phyloP scores from a whole-genome alignment of 2,329 filamentous ascomycete species.

The Claviceps paspali region DNA sequence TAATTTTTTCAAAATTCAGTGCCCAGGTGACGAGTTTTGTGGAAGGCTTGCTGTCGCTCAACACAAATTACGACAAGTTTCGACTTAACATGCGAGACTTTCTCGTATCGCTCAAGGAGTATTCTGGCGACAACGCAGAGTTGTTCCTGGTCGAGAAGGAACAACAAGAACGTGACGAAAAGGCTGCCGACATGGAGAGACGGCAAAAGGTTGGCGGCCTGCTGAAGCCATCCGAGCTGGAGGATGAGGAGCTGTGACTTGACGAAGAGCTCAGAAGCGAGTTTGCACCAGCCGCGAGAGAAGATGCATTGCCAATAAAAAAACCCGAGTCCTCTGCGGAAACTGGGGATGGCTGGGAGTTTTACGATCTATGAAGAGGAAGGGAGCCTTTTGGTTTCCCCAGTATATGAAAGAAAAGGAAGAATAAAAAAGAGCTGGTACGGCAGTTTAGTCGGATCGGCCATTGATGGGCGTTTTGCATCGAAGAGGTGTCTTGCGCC shows the following conservation, averaged over 20 bases:
- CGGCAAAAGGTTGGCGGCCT: slow-evolving; percentile 90
- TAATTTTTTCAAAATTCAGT: slow-evolving; percentile 28
- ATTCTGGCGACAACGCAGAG: slow-evolving; percentile 87
- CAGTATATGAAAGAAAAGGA: no score
- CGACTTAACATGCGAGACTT: slow-evolving; percentile 93
- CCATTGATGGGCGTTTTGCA: not conserved
- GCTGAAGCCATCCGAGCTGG: slow-evolving; percentile 93
- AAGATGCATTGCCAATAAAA: slow-evolving; percentile 10
- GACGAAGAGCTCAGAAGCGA: slow-evolving; percentile 50
- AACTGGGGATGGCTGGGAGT: slow-evolving; percentile 44
- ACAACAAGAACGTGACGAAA: slow-evolving; percentile 71
- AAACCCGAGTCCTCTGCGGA: slow-evolving; percentile 12
- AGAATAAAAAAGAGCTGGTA: not conserved
- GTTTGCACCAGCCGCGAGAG: slow-evolving; percentile 27
- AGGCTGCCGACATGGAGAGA: slow-evolving; percentile 78
- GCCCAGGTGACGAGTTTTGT: slow-evolving; percentile 83
- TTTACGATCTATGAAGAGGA: slow-evolving; percentile 40
- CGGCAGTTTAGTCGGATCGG: not conserved
- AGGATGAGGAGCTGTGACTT: slow-evolving; percentile 83
- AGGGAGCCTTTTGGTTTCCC: no score
- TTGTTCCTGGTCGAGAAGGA: slow-evolving; percentile 91
- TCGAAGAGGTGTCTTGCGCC: not conserved
- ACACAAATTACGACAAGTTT: slow-evolving; percentile 85
- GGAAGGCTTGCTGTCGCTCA: slow-evolving; percentile 73
- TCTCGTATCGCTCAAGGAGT: slow-evolving; percentile 93